Base-by-base conservation (phyloP, 441 rosid genomes). In the Croton setiger region DNA sequence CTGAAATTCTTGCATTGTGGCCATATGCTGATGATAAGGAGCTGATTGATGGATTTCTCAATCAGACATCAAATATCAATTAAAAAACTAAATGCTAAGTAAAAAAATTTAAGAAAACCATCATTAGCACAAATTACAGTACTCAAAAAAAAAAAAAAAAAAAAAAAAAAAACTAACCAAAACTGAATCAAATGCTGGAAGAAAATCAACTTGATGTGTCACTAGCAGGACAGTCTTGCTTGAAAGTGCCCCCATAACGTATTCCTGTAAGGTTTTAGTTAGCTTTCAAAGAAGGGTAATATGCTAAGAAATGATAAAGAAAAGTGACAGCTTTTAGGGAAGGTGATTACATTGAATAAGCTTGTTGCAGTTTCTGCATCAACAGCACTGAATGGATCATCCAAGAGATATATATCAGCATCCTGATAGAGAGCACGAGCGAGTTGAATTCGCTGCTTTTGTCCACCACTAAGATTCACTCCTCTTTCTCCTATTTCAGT, bases 401-500 rank as follows among this genome's bases (percentile, higher is more conserved):
- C 99, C 81, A 95, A 72, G 63, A 92, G 93, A 70, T 95, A 95
- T 39, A 95, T 84, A 74, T 95, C 99, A 35, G 97, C 95, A 64
- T 92, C 82, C 78, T 95, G 93, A 78, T 92, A 95, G 52, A 95
- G 91, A 37, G 98, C 98, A 64, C 96, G 98, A 41, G 99, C 98
- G 51, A 95, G 97, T 76, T 95, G 98, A 79, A 95, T 86, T 74
- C 97, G 72, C 83, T 95, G 98, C 75, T 92, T 95, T 84, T 95
- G 99, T 65, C 98, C 98, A 23, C 98, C 98, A 59, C 99, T 95
- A 76, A 95, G 83, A 80, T 95, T 95, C 31, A 96, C 96, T 69
- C 98, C 99, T 84, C 99, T 84, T 80, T 96, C 98, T 13, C 97
- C 97, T 64, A 93, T 93, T 86, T 96, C 96, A 11, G 99, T 93